Evolutionary conservation across 2,329 filamentous ascomycete genomes (phyloP), one percentile per base, ranked within the genome.

Genomic region (Colletotrichum sp.): DNA sequence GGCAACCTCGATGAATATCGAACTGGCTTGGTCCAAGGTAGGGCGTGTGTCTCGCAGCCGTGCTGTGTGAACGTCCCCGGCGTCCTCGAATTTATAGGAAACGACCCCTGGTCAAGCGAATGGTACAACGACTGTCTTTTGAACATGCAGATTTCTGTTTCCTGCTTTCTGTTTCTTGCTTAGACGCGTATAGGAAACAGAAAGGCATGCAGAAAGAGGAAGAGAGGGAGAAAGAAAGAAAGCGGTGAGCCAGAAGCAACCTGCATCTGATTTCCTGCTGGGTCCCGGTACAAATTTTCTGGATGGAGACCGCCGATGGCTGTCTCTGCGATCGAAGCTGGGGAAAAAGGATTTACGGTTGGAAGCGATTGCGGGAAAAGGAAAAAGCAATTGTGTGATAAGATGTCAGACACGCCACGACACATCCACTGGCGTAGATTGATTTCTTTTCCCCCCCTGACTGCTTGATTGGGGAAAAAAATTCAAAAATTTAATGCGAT

Each of bases 331-430:
- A 18, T 36, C 28, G 25, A 25, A 28, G 22, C 16, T 22, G 16
- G 27, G 32, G 43, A 27, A 28, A 18, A 61, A 32, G 18, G 28
- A 22, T 22, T 32, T 22, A 30, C 15, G 18, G 58, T 30, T 55
- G 43, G 22, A 56, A 55, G 25, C 30, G 34, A 34, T 60, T 18
- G 52, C 27, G 13, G 48, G 25, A 64, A 39, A 43, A 22, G 22
- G 15, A 64, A 71, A 65, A 74, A 74, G 66, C 34, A 74, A 66
- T 15, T 28, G 43, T 12, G 39, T 43, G 58, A 74, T 64, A 65
- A 43, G 32, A 65, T 36, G 58, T 65, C 52, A 32, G 66, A 70
- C 66, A 70, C 58, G 32, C 39, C 16, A 30, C 43, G 34, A 71
- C 43, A 27, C 60, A 30, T 69, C 52, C 28, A 52, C 55, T 73